Percentiles rank a stretch among this genome's conserved stretches.
These are phyloP conservation scores for Camillea tinctor DNA, from an alignment of 2,329 filamentous ascomycete genomes.

Conservation along the genomic window DNA sequence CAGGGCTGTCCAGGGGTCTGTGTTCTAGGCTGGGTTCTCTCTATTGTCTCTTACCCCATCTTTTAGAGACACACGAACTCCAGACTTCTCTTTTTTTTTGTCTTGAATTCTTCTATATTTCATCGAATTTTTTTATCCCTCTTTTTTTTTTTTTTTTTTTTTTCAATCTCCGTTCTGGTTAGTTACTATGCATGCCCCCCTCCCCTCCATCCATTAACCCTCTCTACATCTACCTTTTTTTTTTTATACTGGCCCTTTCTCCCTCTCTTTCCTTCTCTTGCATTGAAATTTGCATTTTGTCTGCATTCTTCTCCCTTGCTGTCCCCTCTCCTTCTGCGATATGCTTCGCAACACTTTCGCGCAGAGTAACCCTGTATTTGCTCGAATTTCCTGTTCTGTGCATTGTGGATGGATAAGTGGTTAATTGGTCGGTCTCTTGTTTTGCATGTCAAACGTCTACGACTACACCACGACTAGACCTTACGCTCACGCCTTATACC, in stretches of 20 bases:
- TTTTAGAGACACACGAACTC: conserved; percentile 1
- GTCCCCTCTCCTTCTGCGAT: not conserved
- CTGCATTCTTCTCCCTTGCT: not conserved
- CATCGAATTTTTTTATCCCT: not conserved
- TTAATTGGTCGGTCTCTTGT: not conserved
- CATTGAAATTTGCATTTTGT: not conserved
- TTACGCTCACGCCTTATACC: too few species aligned
- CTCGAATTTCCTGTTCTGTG: not conserved
- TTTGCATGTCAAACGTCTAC: not conserved
- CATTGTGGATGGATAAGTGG: too few species aligned
- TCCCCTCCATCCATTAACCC: not conserved
- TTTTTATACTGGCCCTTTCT: not conserved
- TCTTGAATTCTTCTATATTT: not conserved
- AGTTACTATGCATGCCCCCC: not conserved
- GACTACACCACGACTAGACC: too few species aligned
- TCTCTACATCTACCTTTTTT: not conserved
- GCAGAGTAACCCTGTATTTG: not conserved
- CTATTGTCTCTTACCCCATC: not conserved
- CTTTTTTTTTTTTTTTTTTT: not conserved
- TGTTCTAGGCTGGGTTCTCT: conserved; percentile 2
- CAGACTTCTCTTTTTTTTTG: not conserved
- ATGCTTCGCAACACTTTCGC: not conserved
- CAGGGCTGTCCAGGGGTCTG: not conserved
- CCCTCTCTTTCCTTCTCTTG: too few species aligned
- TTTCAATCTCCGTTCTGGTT: not conserved